Evolutionary conservation across 768 basidiomycete genomes (phyloP).

Genomic region (Tricholoma flavovirens): DNA sequence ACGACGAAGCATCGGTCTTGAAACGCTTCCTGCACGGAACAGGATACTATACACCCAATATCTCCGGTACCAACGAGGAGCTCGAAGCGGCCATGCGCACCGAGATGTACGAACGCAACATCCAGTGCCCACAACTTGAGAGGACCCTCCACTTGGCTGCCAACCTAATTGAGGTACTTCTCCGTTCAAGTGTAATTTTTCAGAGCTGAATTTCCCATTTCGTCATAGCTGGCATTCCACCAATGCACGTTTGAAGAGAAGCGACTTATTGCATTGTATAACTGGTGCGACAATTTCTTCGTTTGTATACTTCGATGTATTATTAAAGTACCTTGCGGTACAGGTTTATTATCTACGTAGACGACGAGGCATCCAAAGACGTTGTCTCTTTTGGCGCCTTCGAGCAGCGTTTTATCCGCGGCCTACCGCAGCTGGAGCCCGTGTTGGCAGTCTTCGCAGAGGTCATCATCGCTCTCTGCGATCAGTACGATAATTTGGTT

Average conservation of each 20-base stretch:
- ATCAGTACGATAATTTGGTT: conserved; percentile 3
- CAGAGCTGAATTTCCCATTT: not conserved
- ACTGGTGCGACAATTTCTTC: conserved; percentile 10
- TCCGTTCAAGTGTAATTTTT: not conserved
- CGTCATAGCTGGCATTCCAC: conserved; percentile 13
- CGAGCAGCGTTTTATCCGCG: conserved; percentile 12
- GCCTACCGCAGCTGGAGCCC: conserved; percentile 14
- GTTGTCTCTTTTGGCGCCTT: conserved; percentile 8
- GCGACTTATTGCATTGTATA: conserved; percentile 12
- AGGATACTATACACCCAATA: not conserved
- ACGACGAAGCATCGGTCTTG: not conserved
- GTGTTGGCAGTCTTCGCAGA: conserved; percentile 12
- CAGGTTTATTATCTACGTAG: conserved; percentile 19
- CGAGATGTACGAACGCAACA: not conserved
- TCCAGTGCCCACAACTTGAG: not conserved
- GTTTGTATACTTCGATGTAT: not conserved
- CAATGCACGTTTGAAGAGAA: conserved; percentile 16
- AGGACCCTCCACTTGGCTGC: not conserved
- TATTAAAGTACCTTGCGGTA: not conserved
- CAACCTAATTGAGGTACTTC: not conserved
- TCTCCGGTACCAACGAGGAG: not conserved
- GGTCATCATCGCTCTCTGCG: conserved; percentile 1
- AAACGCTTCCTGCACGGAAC: not conserved
- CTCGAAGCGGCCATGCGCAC: not conserved
- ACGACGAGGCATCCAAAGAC: conserved; percentile 12